Conservation (phyloP, 2,329 filamentous ascomycete genomes). For the Paracoccidioides brasiliensis region DNA sequence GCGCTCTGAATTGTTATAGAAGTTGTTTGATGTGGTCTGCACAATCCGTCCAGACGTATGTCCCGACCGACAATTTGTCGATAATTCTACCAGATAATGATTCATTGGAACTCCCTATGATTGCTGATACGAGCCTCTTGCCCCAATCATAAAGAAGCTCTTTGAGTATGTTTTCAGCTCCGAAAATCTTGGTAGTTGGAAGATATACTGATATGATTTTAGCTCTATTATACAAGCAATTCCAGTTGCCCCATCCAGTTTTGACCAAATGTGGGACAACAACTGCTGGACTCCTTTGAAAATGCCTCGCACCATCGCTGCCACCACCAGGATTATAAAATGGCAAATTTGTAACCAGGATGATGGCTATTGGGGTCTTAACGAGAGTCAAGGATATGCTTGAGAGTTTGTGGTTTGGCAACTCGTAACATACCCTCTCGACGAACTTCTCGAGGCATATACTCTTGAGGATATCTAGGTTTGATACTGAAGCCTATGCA, state of each 20-base stretch:
- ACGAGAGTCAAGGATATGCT: constrained; percentile 43
- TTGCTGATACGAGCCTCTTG: constrained; percentile 29
- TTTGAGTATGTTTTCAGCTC: constrained; percentile 19
- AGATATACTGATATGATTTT: background rate
- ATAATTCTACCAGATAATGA: constrained; percentile 13
- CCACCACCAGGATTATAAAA: constrained; percentile 39
- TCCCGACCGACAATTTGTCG: constrained; percentile 4
- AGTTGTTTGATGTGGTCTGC: background rate
- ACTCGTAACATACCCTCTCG: constrained; percentile 43
- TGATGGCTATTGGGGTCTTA: constrained; percentile 42
- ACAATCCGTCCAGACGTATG: background rate
- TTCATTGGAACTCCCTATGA: constrained; percentile 26
- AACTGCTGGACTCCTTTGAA: constrained; percentile 24
- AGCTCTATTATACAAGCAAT: constrained; percentile 30
- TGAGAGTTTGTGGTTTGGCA: constrained; percentile 52
- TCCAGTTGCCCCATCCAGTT: constrained; percentile 29
- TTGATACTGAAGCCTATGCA: background rate
- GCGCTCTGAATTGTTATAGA: background rate
- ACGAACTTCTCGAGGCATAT: constrained; percentile 30
- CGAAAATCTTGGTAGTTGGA: background rate
- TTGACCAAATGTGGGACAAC: constrained; percentile 33
- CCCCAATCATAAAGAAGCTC: constrained; percentile 29
- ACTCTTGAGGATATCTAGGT: background rate
- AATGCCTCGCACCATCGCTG: constrained; percentile 26
- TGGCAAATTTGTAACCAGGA: constrained; percentile 42